phyloP scores from a whole-genome alignment of 148 eudicot genomes.

The Fagopyrum esculentum region DNA sequence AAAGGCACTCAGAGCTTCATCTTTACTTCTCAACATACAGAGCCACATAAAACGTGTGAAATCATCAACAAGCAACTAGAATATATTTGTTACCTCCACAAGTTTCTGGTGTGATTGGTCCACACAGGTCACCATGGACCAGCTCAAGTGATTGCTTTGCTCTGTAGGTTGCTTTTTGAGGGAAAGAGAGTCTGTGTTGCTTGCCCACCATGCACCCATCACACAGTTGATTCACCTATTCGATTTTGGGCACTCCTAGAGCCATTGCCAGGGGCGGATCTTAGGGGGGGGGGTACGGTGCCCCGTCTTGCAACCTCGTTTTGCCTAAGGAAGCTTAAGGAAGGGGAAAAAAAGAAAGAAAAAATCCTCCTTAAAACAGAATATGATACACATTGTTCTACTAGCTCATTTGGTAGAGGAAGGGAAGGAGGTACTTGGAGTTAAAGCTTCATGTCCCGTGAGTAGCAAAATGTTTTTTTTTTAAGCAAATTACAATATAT shows the following conservation, averaged over 20 bases:
- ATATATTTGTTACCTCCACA: constrained; percentile 12
- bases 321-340: no score
- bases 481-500: no score
- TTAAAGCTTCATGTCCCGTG: no score
- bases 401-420: no score
- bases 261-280: constrained; percentile 8
- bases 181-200: constrained; percentile 12
- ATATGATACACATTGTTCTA: no score
- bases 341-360: no score
- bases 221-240: constrained; percentile 1
- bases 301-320: no score
- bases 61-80: constrained; percentile 16
- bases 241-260: constrained; percentile 17
- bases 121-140: constrained; percentile 19
- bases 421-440: no score
- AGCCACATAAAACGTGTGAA: constrained; percentile 7
- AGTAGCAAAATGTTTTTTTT: no score
- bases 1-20: neutral
- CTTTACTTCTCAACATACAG: neutral
- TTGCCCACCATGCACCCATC: constrained; percentile 16
- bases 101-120: constrained; percentile 15
- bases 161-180: neutral
- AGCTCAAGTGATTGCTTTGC: constrained; percentile 11
- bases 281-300: no score
- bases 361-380: no score